Evolutionary conservation across 176 grass and related monocot species (phyloP).

Genomic region (Avena eriantha): DNA sequence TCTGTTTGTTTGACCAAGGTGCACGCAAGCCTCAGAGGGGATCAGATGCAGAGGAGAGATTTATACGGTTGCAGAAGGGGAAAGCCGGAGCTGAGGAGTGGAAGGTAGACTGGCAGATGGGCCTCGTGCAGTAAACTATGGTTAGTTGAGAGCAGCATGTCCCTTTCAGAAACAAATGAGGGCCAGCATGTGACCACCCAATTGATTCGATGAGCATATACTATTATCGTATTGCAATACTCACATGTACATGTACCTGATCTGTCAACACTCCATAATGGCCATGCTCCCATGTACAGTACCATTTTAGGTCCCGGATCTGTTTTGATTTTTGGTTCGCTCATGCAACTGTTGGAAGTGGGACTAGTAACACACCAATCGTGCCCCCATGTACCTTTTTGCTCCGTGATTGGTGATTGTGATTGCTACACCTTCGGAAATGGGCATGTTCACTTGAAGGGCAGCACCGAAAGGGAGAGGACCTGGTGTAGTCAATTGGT

Average conservation of each 20-base stretch:
- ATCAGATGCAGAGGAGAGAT: constrained; percentile 21
- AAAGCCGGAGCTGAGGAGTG: constrained; percentile 7
- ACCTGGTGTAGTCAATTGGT: neutral
- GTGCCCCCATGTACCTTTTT: neutral
- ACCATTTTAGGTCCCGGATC: neutral
- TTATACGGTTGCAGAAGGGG: constrained; percentile 6
- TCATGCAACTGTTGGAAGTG: neutral
- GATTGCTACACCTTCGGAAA: neutral
- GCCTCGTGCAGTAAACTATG: constrained; percentile 32
- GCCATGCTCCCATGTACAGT: too few species aligned
- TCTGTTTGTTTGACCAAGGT: neutral
- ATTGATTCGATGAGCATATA: neutral
- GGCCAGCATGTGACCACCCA: neutral
- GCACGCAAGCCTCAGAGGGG: neutral
- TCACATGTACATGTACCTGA: neutral
- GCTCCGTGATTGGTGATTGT: neutral
- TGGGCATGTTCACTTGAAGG: neutral
- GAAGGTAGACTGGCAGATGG: constrained; percentile 41
- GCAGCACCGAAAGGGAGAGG: neutral
- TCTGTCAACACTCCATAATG: neutral
- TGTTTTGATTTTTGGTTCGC: neutral
- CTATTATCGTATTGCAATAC: neutral
- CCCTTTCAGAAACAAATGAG: neutral
- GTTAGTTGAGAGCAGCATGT: neutral
- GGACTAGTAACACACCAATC: neutral